phyloP scores from a whole-genome alignment of 805 yeast species.

The Zygoascus biomembranicola region DNA sequence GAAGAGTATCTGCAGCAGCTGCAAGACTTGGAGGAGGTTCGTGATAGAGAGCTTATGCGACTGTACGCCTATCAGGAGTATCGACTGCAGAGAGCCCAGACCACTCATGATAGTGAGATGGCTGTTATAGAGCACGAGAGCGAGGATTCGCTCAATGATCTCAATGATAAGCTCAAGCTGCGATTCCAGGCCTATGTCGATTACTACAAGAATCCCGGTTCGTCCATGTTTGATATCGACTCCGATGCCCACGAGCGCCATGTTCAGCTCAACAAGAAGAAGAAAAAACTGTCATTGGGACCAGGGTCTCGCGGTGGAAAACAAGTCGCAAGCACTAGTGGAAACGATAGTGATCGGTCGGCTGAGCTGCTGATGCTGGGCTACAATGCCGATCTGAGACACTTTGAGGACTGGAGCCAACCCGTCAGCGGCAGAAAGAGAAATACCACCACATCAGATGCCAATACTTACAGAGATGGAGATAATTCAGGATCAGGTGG shows the following conservation, averaged over 20 bases:
- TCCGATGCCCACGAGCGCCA: neutral
- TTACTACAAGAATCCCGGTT: neutral
- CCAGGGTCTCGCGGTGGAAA: neutral
- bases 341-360: neutral
- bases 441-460: neutral
- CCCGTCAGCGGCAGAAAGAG: neutral
- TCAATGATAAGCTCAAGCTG: slow-evolving; percentile 9
- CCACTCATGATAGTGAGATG: slow-evolving; percentile 8
- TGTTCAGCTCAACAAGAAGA: neutral
- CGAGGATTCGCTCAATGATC: slow-evolving; percentile 1
- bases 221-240: slow-evolving; percentile 5
- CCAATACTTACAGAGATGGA: neutral
- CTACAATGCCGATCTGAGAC: neutral
- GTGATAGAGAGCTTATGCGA: slow-evolving; percentile 17
- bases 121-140: slow-evolving; percentile 7
- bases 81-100: slow-evolving; percentile 6
- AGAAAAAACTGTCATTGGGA: neutral
- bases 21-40: slow-evolving; percentile 14
- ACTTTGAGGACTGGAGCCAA: slow-evolving; percentile 3
- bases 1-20: slow-evolving; percentile 8
- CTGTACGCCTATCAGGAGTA: slow-evolving; percentile 9
- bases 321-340: neutral
- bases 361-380: neutral
- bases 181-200: slow-evolving; percentile 12
- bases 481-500: slow-evolving; percentile 2